Conservation (phyloP, 768 basidiomycete species). For the Pleurotus platypus region DNA sequence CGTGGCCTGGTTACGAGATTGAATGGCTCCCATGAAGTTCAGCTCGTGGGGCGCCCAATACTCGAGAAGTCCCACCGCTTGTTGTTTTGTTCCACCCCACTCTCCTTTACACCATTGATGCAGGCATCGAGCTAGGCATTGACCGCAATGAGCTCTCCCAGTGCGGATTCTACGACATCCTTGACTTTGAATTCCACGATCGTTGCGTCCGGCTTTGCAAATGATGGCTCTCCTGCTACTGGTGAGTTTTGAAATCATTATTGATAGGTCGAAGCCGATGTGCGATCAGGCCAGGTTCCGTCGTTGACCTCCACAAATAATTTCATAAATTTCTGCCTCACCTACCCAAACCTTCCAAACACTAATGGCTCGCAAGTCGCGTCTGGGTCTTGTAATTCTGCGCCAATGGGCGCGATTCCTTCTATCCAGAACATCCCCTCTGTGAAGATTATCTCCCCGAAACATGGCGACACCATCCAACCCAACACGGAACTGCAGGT, state of each 20-base stretch:
- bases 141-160: background rate
- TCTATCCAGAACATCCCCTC: constrained; percentile 43
- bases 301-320: constrained; percentile 57
- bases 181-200: constrained; percentile 1
- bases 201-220: background rate
- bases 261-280: background rate
- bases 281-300: constrained; percentile 39
- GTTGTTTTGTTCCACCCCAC: background rate
- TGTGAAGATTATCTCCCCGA: constrained; percentile 42
- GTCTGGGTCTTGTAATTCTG: constrained; percentile 58
- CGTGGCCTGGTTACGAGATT: too few relatives aligned
- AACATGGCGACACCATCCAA: constrained; percentile 38
- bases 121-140: background rate
- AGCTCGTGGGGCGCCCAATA: too few relatives aligned
- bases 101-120: background rate
- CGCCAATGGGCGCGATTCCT: constrained; percentile 53
- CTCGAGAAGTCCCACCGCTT: background rate
- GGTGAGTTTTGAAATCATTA: background rate
- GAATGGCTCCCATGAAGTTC: too few relatives aligned
- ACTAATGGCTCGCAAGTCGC: constrained; percentile 52
- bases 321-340: constrained; percentile 56
- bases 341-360: constrained; percentile 39
- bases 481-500: constrained; percentile 48
- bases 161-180: background rate
- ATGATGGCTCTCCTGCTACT: background rate